Conservation (phyloP, 2,329 filamentous ascomycete species). For the Remersonia thermophila region DNA sequence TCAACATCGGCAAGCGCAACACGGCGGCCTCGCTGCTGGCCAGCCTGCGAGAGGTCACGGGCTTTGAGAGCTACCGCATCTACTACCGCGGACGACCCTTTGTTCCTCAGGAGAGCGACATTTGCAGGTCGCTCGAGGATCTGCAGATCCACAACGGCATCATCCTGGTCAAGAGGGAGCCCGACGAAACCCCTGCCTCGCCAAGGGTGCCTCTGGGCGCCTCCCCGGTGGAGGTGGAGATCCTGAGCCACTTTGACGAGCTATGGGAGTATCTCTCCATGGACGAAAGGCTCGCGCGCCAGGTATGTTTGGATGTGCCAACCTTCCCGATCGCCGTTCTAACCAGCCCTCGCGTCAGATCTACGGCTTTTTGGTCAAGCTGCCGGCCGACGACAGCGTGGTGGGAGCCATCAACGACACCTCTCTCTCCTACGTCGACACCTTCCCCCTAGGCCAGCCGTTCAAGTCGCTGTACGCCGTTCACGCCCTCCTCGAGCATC, state of each 20-base stretch:
- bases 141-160: slow-evolving; percentile 52
- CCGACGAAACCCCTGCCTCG: slow-evolving; percentile 30
- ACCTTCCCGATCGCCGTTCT: neutral
- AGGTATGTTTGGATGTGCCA: slow-evolving; percentile 33
- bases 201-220: slow-evolving; percentile 37
- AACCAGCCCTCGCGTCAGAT: slow-evolving; percentile 33
- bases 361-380: slow-evolving; percentile 55
- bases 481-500: slow-evolving; percentile 51
- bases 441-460: slow-evolving; percentile 58
- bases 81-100: slow-evolving; percentile 60
- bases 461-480: slow-evolving; percentile 65
- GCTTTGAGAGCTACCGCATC: slow-evolving; percentile 62
- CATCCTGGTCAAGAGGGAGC: slow-evolving; percentile 50
- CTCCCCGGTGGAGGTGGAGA: slow-evolving; percentile 60
- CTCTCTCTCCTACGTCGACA: slow-evolving; percentile 39
- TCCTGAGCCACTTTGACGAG: slow-evolving; percentile 71
- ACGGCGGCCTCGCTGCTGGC: slow-evolving; percentile 58
- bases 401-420: slow-evolving; percentile 45
- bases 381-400: slow-evolving; percentile 55
- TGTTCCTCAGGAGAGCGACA: slow-evolving; percentile 44
- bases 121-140: slow-evolving; percentile 53
- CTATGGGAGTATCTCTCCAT: slow-evolving; percentile 71
- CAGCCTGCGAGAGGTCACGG: slow-evolving; percentile 54
- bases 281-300: slow-evolving; percentile 54
- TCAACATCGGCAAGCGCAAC: slow-evolving; percentile 58